These are phyloP conservation scores for Brettanomyces custersianus DNA, from an alignment of 805 yeast genomes.

Conservation along the genomic window DNA sequence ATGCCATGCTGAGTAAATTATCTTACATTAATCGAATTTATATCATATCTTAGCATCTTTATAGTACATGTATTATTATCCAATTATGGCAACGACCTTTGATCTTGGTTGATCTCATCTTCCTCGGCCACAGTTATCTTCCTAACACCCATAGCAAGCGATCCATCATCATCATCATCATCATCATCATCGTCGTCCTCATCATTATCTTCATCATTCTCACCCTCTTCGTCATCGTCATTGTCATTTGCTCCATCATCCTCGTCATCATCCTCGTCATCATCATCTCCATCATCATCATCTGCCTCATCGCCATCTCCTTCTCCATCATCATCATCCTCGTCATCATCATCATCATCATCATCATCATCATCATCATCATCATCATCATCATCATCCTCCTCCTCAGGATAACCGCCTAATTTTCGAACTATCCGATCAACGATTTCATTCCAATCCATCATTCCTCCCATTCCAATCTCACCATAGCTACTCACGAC, in stretches of 20 bases:
- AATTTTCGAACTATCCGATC: conserved; percentile 42
- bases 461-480: conserved; percentile 62
- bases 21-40: too few relatives aligned
- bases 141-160: conserved; percentile 14
- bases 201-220: conserved; percentile 1
- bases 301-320: conserved; percentile 22
- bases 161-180: conserved; percentile 9
- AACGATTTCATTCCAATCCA: conserved; percentile 58
- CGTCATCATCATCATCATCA: conserved; percentile 27
- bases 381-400: conserved; percentile 43
- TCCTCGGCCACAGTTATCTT: conserved; percentile 26
- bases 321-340: conserved; percentile 13
- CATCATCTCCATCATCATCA: conserved; percentile 21
- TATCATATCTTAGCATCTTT: too few relatives aligned
- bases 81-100: not conserved
- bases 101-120: conserved; percentile 14
- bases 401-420: conserved; percentile 45
- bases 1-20: too few relatives aligned
- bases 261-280: conserved; percentile 17
- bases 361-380: conserved; percentile 27
- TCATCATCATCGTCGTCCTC: conserved; percentile 10
- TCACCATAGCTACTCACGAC: conserved; percentile 47
- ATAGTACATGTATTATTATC: too few relatives aligned
- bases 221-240: conserved; percentile 5
- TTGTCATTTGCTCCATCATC: conserved; percentile 15